Percentiles rank a stretch among this genome's conserved stretches.
Evolutionary conservation across 169 alveolate genomes (phyloP).

Genomic region (Eimeria brunetti): DNA sequence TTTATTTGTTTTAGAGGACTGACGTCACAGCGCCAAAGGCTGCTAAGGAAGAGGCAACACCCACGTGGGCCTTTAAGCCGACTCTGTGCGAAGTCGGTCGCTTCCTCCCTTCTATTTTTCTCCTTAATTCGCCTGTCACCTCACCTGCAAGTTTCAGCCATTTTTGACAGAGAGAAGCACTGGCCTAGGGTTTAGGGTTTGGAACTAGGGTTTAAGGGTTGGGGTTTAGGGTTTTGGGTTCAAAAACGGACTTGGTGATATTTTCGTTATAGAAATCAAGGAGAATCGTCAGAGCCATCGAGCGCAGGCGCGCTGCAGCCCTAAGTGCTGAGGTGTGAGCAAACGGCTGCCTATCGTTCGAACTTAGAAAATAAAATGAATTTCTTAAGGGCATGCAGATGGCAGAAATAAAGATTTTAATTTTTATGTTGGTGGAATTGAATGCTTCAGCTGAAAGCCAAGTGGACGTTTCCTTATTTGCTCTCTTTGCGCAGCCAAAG

Average conservation of each 20-base stretch:
- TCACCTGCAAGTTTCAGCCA: not conserved
- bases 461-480: not conserved
- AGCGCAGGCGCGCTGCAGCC: conserved; percentile 35
- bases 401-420: not conserved
- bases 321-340: conserved; percentile 20
- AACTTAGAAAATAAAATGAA: not conserved
- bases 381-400: not conserved
- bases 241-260: not conserved
- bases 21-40: not conserved
- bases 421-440: not conserved
- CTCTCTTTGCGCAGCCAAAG: not conserved
- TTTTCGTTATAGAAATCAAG: conserved; percentile 16
- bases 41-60: not conserved
- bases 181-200: not conserved
- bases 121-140: not conserved
- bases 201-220: not conserved
- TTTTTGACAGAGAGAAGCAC: not conserved
- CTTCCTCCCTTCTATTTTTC: not conserved
- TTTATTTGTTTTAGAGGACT: not conserved
- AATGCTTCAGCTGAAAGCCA: not conserved
- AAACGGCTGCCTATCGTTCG: not conserved
- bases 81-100: conserved; percentile 58
- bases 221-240: too few relatives aligned
- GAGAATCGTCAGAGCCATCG: conserved; percentile 42
- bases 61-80: conserved; percentile 27